Conservation (phyloP, 1,139 yeast genomes). For the Zygoascus sp. region DNA sequence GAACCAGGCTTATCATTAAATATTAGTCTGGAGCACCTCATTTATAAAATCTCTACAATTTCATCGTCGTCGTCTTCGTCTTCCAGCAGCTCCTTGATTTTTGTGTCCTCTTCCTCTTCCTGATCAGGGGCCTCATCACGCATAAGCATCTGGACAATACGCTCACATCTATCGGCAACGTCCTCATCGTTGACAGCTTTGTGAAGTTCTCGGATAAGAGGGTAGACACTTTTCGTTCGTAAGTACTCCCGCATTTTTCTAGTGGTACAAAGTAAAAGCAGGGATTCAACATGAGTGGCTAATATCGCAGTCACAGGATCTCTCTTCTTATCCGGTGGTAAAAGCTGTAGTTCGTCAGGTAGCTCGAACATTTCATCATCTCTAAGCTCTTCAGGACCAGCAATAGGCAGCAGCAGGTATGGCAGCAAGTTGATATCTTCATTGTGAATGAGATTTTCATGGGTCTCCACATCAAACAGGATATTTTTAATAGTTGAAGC, state of each 20-base stretch:
- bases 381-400: slow-evolving; percentile 72
- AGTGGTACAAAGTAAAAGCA: slow-evolving; percentile 73
- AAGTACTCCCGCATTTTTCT: slow-evolving; percentile 65
- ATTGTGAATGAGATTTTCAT: slow-evolving; percentile 54
- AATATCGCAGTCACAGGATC: slow-evolving; percentile 67
- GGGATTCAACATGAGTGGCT: slow-evolving; percentile 64
- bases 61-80: slow-evolving; percentile 30
- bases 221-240: slow-evolving; percentile 75
- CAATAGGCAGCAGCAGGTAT: slow-evolving; percentile 74
- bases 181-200: slow-evolving; percentile 60
- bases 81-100: slow-evolving; percentile 33
- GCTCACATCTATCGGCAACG: slow-evolving; percentile 48
- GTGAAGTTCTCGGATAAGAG: slow-evolving; percentile 79
- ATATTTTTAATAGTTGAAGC: slow-evolving; percentile 91
- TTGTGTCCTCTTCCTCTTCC: slow-evolving; percentile 51
- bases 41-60: slow-evolving; percentile 5
- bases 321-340: slow-evolving; percentile 70
- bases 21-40: too few species aligned
- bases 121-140: slow-evolving; percentile 74
- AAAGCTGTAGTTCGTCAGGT: slow-evolving; percentile 82
- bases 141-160: slow-evolving; percentile 76
- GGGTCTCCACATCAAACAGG: slow-evolving; percentile 72
- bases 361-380: slow-evolving; percentile 83
- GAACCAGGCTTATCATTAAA: too few species aligned
- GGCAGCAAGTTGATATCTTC: slow-evolving; percentile 71